Conservation (phyloP, 2,329 filamentous ascomycete genomes). For the Fusarium anguioides region DNA sequence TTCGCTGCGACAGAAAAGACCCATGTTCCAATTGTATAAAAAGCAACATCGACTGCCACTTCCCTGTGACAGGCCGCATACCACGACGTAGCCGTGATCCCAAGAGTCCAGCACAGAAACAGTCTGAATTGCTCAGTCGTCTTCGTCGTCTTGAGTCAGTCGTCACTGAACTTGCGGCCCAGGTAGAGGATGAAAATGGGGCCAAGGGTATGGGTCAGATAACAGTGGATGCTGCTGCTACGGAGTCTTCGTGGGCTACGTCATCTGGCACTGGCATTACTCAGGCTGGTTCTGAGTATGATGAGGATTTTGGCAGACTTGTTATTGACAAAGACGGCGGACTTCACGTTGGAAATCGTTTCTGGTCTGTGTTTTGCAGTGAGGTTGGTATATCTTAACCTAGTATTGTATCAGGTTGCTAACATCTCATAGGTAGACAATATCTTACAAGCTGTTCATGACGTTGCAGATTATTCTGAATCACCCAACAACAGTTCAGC, state of each 20-base stretch:
- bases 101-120: conserved; percentile 44
- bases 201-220: conserved; percentile 11
- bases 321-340: conserved; percentile 42
- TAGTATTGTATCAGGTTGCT: neutral
- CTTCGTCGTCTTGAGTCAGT: conserved; percentile 47
- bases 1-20: conserved; percentile 47
- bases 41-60: conserved; percentile 46
- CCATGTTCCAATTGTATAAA: conserved; percentile 47
- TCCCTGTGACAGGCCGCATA: conserved; percentile 47
- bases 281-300: conserved; percentile 34
- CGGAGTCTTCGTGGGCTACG: conserved; percentile 9
- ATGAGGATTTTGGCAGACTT: conserved; percentile 48
- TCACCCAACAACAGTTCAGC: neutral
- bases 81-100: conserved; percentile 42
- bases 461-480: conserved; percentile 31
- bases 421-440: conserved; percentile 43
- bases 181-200: conserved; percentile 45
- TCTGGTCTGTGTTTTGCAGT: conserved; percentile 49
- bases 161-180: conserved; percentile 47
- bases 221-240: conserved; percentile 16
- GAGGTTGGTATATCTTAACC: conserved; percentile 32
- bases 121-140: conserved; percentile 46
- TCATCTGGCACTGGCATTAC: neutral
- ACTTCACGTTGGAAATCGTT: conserved; percentile 46
- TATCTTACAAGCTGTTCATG: conserved; percentile 48